Base-by-base conservation (phyloP, 192 early-diverging fungal genomes). In the Coemansia sp. region DNA sequence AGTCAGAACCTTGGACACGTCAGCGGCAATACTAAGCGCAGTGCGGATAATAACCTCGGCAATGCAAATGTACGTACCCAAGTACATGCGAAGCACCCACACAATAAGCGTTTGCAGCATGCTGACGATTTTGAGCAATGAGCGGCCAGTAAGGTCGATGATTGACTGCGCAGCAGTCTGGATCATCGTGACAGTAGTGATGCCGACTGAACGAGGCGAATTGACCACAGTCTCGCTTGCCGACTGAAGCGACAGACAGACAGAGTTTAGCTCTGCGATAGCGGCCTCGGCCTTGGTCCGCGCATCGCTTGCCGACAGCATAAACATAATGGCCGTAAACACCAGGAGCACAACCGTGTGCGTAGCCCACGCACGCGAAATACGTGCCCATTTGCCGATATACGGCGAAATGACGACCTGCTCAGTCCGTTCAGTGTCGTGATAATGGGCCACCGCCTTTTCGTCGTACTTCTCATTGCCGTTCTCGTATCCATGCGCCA, bases 1-100 rank as follows among this genome's bases (percentile, higher is more conserved):
- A 3, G 64, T 74, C 11, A 74, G 43, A n/a, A 66, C 34, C 39
- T 57, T 40, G 39, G 55, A 38, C 2, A 43, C 64, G 29, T 62
- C 55, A 8, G 48, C 17, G 29, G 62, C 49, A 14, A 66, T 56
- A 10, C 17, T 55, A 2, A 74, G 55, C 9, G 64, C 70, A 0
- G 70, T 63, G 34, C 49, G 62, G 29, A 74, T 60, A 15, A 74
- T 66, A 27, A 74, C 63, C 31, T 66, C 63, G 22, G 70, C 63
- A 46, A 74, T 66, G 23, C 70, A 74, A 21, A 74, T 66, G 17
- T 51, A 67, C 25, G 64, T 74, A 21, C 70, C 70, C n/a, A 74
- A 8, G 34, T 67, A 74, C 34, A 74, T 47, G 21, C 62, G 58
- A 15, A 74, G 63, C 13, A 74, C 39, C 58, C 53, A 61, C 4